Evolutionary conservation across 208 protist species (phyloP).

Genomic region (Wallacemonas sp.): DNA sequence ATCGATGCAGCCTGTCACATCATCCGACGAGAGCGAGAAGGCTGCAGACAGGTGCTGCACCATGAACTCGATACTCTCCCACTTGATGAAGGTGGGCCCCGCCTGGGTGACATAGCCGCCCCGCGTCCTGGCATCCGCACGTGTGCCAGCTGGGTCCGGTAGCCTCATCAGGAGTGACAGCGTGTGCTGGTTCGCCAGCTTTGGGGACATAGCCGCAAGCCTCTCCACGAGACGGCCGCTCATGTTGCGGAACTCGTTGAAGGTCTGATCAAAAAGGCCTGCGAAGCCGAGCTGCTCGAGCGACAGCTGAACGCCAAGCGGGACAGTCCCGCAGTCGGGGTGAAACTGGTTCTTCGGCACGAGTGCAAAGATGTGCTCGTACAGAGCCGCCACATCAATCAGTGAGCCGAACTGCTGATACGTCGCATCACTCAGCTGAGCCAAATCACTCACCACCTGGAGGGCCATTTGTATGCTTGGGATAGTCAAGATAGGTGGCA

Average conservation of each 20-base stretch:
- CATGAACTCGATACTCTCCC: conserved; percentile 77
- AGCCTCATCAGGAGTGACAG: conserved; percentile 35
- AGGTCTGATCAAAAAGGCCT: conserved; percentile 48
- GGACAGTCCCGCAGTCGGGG: conserved; percentile 33
- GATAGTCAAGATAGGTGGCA: conserved; percentile 41
- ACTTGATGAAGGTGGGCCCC: conserved; percentile 58
- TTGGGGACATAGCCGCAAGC: conserved; percentile 42
- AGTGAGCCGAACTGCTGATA: conserved; percentile 16
- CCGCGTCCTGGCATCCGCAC: conserved; percentile 51
- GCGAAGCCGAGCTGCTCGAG: conserved; percentile 61
- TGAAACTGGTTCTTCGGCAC: conserved; percentile 70
- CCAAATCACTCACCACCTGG: conserved; percentile 33
- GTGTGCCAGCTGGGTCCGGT: conserved; percentile 41
- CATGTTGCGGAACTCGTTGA: conserved; percentile 58
- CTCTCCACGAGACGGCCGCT: conserved; percentile 34
- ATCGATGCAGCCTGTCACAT: conserved; percentile 42
- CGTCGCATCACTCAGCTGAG: conserved; percentile 28
- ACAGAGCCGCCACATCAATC: conserved; percentile 32
- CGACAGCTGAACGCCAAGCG: conserved; percentile 40
- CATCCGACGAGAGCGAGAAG: conserved; percentile 44
- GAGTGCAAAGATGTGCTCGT: conserved; percentile 30
- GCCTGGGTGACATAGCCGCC: conserved; percentile 71
- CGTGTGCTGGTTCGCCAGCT: conserved; percentile 53
- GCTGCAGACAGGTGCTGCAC: conserved; percentile 56
- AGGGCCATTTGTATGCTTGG: conserved; percentile 76